These are phyloP conservation scores for Colletotrichum theobromicola DNA, from an alignment of 2,329 filamentous ascomycete genomes.

Conservation along the genomic window DNA sequence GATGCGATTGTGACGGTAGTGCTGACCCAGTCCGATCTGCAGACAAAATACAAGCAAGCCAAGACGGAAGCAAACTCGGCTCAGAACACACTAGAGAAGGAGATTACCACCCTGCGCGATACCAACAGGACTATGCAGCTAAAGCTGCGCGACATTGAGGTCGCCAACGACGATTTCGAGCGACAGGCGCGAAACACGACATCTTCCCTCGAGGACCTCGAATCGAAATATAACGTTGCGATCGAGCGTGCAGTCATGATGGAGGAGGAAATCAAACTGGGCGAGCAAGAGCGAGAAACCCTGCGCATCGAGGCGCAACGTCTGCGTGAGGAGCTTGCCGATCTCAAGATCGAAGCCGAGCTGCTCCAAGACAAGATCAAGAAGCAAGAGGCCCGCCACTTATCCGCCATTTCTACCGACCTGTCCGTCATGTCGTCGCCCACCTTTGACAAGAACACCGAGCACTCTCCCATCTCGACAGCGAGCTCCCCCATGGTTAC, in stretches of 20 bases:
- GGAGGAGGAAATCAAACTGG: slow-evolving; percentile 91
- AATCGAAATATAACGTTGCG: slow-evolving; percentile 94
- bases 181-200: slow-evolving; percentile 94
- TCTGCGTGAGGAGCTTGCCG: slow-evolving; percentile 86
- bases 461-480: slow-evolving; percentile 80
- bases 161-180: slow-evolving; percentile 98
- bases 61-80: slow-evolving; percentile 86
- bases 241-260: slow-evolving; percentile 93
- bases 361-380: slow-evolving; percentile 94
- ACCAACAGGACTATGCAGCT: slow-evolving; percentile 81
- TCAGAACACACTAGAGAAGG: slow-evolving; percentile 89
- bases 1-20: background rate
- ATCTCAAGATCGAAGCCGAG: slow-evolving; percentile 93
- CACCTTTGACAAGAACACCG: slow-evolving; percentile 73
- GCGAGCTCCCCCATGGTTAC: slow-evolving; percentile 88
- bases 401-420: slow-evolving; percentile 66
- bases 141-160: slow-evolving; percentile 90
- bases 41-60: slow-evolving; percentile 96
- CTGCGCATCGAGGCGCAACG: slow-evolving; percentile 91
- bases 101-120: slow-evolving; percentile 91
- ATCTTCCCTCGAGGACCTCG: slow-evolving; percentile 93
- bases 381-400: slow-evolving; percentile 65
- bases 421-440: slow-evolving; percentile 71
- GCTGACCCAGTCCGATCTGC: slow-evolving; percentile 21
- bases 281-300: slow-evolving; percentile 88